Evolutionary conservation across 176 grass and related monocot genomes (phyloP).

Genomic region (Zoysia japonica): DNA sequence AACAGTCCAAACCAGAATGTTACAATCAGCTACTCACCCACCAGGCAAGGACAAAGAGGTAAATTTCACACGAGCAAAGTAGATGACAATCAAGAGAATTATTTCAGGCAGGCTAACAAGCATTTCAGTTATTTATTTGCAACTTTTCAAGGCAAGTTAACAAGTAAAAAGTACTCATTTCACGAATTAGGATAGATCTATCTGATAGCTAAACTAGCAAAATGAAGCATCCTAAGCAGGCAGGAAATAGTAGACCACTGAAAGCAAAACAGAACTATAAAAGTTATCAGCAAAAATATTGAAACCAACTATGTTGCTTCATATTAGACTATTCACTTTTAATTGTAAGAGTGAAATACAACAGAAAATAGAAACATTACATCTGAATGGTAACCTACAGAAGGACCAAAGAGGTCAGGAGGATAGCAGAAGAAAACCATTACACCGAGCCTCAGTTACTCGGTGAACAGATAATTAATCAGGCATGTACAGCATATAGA

Average conservation of each 20-base stretch:
- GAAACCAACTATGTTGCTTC: constrained; percentile 25
- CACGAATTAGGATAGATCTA: not conserved
- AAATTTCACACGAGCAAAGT: constrained; percentile 7
- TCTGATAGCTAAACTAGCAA: not conserved
- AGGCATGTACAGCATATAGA: constrained; percentile 34
- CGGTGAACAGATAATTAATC: constrained; percentile 9
- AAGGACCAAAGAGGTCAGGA: constrained; percentile 30
- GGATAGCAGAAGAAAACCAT: constrained; percentile 44
- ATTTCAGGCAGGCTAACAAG: not conserved
- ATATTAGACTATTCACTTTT: not conserved
- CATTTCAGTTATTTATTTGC: not conserved
- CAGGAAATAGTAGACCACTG: not conserved
- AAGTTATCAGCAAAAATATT: constrained; percentile 16
- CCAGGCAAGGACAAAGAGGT: not conserved
- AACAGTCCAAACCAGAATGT: constrained; percentile 40
- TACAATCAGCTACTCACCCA: not conserved
- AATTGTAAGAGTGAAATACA: constrained; percentile 9
- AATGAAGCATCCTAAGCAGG: not conserved
- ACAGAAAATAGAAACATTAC: constrained; percentile 25
- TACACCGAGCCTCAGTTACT: constrained; percentile 33
- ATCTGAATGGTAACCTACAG: constrained; percentile 41
- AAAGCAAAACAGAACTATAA: constrained; percentile 1
- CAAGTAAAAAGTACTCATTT: not conserved
- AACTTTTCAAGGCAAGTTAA: constrained; percentile 4
- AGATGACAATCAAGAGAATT: not conserved